These are phyloP conservation scores for Pochonia chlamydosporia DNA, from an alignment of 2,329 filamentous ascomycete species.

Conservation along the genomic window DNA sequence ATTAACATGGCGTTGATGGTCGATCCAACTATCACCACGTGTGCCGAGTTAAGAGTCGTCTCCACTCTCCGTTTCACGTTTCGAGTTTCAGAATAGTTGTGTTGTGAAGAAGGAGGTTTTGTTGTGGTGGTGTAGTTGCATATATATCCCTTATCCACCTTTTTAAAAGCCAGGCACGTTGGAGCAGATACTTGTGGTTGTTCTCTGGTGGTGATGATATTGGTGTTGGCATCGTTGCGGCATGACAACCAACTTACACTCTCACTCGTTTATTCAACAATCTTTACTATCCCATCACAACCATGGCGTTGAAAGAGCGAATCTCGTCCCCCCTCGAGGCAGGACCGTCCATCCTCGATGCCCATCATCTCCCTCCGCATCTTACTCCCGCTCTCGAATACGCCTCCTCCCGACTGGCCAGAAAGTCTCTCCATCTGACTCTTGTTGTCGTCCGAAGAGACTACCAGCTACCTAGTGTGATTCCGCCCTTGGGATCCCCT, in stretches of 20 bases:
- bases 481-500: conserved; percentile 15
- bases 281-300: background rate
- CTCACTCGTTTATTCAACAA: background rate
- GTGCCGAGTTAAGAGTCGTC: no score
- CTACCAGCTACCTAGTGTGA: conserved; percentile 43
- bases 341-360: conserved; percentile 52
- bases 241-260: no score
- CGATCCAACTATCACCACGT: no score
- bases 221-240: no score
- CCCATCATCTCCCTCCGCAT: conserved; percentile 49
- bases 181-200: no score
- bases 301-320: conserved; percentile 45
- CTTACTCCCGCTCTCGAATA: conserved; percentile 53
- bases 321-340: conserved; percentile 62
- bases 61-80: no score
- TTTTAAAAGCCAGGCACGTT: background rate
- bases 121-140: no score
- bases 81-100: no score
- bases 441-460: conserved; percentile 52
- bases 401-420: conserved; percentile 47
- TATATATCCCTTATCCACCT: background rate
- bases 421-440: conserved; percentile 50
- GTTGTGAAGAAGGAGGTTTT: no score
- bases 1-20: no score
- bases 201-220: no score